These are phyloP conservation scores for Zarea fungicola DNA, from an alignment of 2,329 filamentous ascomycete genomes.

Conservation along the genomic window DNA sequence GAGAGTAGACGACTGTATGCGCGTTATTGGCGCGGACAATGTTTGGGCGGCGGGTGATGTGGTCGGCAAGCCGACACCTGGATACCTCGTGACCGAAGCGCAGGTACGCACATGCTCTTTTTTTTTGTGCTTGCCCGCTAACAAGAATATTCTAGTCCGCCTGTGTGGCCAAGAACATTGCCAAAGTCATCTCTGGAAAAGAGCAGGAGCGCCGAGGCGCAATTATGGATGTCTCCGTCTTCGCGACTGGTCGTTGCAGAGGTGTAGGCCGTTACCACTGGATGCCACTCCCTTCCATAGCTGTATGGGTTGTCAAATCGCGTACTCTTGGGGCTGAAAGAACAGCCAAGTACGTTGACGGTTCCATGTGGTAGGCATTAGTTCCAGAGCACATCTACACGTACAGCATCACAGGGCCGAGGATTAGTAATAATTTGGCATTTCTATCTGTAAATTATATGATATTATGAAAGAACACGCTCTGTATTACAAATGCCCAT, in stretches of 20 bases:
- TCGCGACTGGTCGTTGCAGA: conserved; percentile 43
- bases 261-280: conserved; percentile 44
- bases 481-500: background rate
- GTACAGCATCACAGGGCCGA: background rate
- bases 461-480: conserved; percentile 6
- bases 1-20: conserved; percentile 46
- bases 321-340: conserved; percentile 43
- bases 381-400: background rate
- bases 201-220: conserved; percentile 39
- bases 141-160: conserved; percentile 31
- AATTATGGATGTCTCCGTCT: conserved; percentile 44
- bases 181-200: conserved; percentile 41
- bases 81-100: conserved; percentile 56
- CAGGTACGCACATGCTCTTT: conserved; percentile 29
- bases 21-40: conserved; percentile 37
- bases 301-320: conserved; percentile 48
- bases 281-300: conserved; percentile 45
- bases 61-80: conserved; percentile 46
- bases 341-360: conserved; percentile 41
- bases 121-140: background rate
- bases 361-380: conserved; percentile 38
- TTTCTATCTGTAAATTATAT: background rate
- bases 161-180: conserved; percentile 49
- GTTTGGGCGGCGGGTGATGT: conserved; percentile 53
- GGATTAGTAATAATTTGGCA: background rate